Evolutionary conservation across 2,329 filamentous ascomycete species (phyloP).

Genomic region (Mycogone perniciosa): DNA sequence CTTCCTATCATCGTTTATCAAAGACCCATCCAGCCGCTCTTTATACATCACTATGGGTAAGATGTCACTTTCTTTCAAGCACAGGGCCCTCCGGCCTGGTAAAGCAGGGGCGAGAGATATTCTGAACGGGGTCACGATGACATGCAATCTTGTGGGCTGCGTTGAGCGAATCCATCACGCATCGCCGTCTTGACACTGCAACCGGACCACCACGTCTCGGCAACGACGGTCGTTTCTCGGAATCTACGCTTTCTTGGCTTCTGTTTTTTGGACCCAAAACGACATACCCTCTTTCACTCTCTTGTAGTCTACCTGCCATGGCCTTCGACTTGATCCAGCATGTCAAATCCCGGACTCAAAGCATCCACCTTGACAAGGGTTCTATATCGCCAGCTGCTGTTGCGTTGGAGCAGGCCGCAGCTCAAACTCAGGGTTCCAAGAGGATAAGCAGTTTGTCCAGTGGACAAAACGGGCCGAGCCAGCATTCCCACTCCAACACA

Average conservation of each 20-base stretch:
- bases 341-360: constrained; percentile 40
- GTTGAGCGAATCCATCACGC: neutral
- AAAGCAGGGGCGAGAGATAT: constrained; percentile 15
- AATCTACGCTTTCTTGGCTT: constrained; percentile 44
- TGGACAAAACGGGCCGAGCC: constrained; percentile 13
- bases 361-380: constrained; percentile 41
- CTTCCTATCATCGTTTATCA: constrained; percentile 24
- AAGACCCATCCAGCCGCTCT: constrained; percentile 28
- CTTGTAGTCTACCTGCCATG: constrained; percentile 30
- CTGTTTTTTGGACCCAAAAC: constrained; percentile 25
- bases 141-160: neutral
- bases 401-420: constrained; percentile 13
- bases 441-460: constrained; percentile 30
- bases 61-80: constrained; percentile 25
- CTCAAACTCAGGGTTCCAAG: constrained; percentile 18
- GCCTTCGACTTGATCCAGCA: constrained; percentile 38
- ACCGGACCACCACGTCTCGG: constrained; percentile 23
- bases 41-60: constrained; percentile 39
- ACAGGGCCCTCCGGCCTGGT: constrained; percentile 18
- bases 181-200: constrained; percentile 14
- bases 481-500: constrained; percentile 8
- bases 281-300: constrained; percentile 18
- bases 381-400: constrained; percentile 13
- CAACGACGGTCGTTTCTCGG: constrained; percentile 32
- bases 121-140: constrained; percentile 18